Base-by-base conservation (phyloP, 1,139 yeast species). In the Pichia sp. region DNA sequence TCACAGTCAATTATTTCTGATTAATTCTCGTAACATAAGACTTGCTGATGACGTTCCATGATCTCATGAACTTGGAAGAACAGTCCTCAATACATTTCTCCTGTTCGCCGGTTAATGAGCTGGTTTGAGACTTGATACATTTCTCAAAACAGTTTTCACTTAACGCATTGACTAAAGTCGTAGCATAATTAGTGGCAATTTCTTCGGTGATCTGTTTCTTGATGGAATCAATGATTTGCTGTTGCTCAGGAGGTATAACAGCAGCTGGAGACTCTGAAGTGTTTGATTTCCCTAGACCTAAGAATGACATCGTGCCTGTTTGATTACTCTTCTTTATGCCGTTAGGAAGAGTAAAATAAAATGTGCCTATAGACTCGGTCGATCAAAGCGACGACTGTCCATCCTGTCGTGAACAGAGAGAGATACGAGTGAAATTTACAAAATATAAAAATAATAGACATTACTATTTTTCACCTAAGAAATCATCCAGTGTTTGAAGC, bases 91-190 rank as follows among this genome's bases (percentile, higher is more conserved):
- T 73, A 65, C 96, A 87, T 43, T 62, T 64, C 23, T 16, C 23
- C 53, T 79, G 80, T 4, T 64, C 63, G 3, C 64, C 52, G 34
- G 67, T 56, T 46, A 75, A 65, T 4, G 41, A 26, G 29, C 75
- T 71, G 4, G 39, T 39, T 6, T 87, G 87, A 38, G 64, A 66
- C 29, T 64, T 65, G 45, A 85, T 69, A 65, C 97, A 88, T 61
- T 79, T 77, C 44, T 81, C 83, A 62, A 84, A 88, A 63, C 97
- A 88, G 69, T 85, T 85, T 55, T 82, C 90, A n/a, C 95, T 82
- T 62, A 86, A 76, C 58, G 85, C 83, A 66, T 81, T 82, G 39
- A 88, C 95, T 48, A 88, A 70, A 59, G 86, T 92, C 4, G 94
- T 81, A 36, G 95, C 96, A 64, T 87, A 86, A 28, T 88, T 92